Evolutionary conservation across 345 rosid species (phyloP), one percentile per base, ranked within the genome.

Genomic region (Populus pruinosa): DNA sequence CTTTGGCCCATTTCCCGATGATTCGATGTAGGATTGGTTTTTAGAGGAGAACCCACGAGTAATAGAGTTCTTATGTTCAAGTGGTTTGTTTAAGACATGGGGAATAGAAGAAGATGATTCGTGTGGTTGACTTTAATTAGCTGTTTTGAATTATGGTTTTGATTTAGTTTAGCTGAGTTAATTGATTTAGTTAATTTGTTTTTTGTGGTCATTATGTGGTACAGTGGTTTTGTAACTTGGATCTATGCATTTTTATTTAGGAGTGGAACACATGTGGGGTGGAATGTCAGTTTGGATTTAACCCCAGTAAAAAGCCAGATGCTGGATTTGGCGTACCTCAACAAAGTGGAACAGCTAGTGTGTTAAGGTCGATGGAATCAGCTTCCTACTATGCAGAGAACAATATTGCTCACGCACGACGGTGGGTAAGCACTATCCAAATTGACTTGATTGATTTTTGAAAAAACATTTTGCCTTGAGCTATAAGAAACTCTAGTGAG

Each of bases 361-460:
- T 96, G 61, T 90, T 86, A 69, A 91, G 95, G 73, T 96, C 98
- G 5, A 96, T 96, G 99, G 99, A 96, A 85, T 91, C 99, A 66
- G 85, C 98, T 38, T 86, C 86, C 36, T 93, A 96, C 82, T 96
- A 92, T 85, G 49, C 86, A 41, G 92, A 91, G 61, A 96, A 96
- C 76, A 85, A 88, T 85, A 75, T 96, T 59, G 89, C 74, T 35
- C 82, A 75, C 50, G 97, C 99, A 88, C 91, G 97, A 90, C 90
- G 99, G 99, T 96, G 96, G 96, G 98, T 96, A 92, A 93, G 97
- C 93, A 90, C 91, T 76, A 77, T 83, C 87, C 80, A 55, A 72
- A 70, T 83, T 82, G 72, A 75, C 86, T 81, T 83, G 4, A 33
- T 77, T 66, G 44, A 29, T n/a, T 76, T 39, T 29, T 5, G 59